Evolutionary conservation across 2,329 filamentous ascomycete species (phyloP).

Genomic region (Fusarium sambucinum): DNA sequence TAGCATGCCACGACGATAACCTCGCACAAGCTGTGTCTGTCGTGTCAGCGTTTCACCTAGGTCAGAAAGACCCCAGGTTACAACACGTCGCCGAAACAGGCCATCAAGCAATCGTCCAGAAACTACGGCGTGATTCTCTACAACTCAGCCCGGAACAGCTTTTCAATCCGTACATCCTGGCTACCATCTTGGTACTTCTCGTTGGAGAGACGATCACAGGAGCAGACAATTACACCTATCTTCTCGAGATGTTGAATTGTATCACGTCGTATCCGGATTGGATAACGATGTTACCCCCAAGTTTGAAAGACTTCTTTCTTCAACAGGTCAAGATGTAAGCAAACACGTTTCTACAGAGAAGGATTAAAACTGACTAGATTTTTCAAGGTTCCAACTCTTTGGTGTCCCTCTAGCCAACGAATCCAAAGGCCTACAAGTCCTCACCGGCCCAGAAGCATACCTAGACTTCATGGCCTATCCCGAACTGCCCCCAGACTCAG

Average conservation of each 20-base stretch:
- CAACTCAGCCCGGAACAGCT: conserved; percentile 47
- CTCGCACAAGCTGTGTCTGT: conserved; percentile 55
- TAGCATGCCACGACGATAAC: conserved; percentile 54
- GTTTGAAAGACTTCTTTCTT: conserved; percentile 46
- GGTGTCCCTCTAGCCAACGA: conserved; percentile 48
- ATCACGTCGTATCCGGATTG: conserved; percentile 43
- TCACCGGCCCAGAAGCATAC: conserved; percentile 42
- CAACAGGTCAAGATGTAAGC: conserved; percentile 52
- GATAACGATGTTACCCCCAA: conserved; percentile 30
- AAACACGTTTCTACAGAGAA: accelerated
- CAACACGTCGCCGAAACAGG: conserved; percentile 51
- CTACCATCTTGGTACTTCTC: conserved; percentile 54
- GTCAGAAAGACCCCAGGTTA: conserved; percentile 49
- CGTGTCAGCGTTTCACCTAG: conserved; percentile 56
- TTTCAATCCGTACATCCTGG: conserved; percentile 54
- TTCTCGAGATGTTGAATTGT: conserved; percentile 54
- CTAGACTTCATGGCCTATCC: conserved; percentile 48
- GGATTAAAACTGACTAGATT: not conserved
- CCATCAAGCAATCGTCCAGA: conserved; percentile 53
- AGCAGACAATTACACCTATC: conserved; percentile 53
- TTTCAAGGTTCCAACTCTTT: conserved; percentile 49
- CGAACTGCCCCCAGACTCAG: conserved; percentile 33
- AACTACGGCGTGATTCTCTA: conserved; percentile 51
- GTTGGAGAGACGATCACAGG: conserved; percentile 58
- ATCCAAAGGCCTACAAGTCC: conserved; percentile 44